Conservation (phyloP, 768 basidiomycete species). For the Boletus rubroflammeus region DNA sequence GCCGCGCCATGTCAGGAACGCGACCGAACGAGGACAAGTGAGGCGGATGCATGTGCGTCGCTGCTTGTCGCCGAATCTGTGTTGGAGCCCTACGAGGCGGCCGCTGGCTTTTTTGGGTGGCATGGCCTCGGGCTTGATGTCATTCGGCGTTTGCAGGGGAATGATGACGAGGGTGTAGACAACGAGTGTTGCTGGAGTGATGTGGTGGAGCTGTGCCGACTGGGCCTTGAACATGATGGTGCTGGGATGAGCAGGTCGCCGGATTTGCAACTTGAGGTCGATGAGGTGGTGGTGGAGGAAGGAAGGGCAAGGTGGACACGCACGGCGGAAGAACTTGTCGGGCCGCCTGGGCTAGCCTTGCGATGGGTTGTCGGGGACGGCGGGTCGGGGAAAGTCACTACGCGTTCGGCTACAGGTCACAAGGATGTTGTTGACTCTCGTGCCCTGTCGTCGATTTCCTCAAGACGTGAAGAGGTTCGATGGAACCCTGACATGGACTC, state of each 20-base stretch:
- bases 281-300: conserved; percentile 25
- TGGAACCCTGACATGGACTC: conserved; percentile 16
- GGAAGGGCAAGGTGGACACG: conserved; percentile 20
- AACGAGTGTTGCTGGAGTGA: not conserved
- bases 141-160: not conserved
- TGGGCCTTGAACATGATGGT: not conserved
- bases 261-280: conserved; percentile 11
- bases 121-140: conserved; percentile 20
- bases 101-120: conserved; percentile 30
- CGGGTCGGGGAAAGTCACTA: not conserved
- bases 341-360: conserved; percentile 12
- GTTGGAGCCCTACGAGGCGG: conserved; percentile 25
- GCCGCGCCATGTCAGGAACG: not conserved
- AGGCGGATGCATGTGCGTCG: not conserved
- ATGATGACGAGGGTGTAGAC: not conserved
- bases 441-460: not conserved
- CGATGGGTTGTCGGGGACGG: not conserved
- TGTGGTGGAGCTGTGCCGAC: not conserved
- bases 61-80: conserved; percentile 19
- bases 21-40: not conserved
- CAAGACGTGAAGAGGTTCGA: not conserved
- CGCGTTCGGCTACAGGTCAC: not conserved
- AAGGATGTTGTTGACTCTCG: not conserved
- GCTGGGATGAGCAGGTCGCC: not conserved
- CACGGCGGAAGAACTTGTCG: conserved; percentile 21